Evolutionary conservation across 345 rosid species (phyloP).

Genomic region (Arabidopsis arenosa): DNA sequence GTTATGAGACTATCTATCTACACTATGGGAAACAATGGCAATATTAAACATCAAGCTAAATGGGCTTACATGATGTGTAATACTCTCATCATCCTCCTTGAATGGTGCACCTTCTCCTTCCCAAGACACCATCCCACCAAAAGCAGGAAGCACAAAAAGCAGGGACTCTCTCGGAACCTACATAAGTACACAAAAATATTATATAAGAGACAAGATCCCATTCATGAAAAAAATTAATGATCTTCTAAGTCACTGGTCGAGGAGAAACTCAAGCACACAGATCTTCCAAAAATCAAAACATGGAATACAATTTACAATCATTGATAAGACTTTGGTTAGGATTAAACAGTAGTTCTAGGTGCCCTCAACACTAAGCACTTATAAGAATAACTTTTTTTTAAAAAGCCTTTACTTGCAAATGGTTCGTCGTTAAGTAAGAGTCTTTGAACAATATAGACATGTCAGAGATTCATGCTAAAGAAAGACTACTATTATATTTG

Average conservation of each 20-base stretch:
- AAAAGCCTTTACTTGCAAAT: background rate
- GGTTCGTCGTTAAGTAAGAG: background rate
- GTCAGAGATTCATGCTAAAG: slow-evolving; percentile 1
- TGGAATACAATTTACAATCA: background rate
- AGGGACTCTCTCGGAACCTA: slow-evolving; percentile 96
- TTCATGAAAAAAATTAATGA: background rate
- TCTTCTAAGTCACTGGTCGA: background rate
- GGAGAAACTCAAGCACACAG: background rate
- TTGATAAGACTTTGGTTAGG: background rate
- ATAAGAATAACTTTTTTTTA: background rate
- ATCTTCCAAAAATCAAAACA: background rate
- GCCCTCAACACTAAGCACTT: background rate
- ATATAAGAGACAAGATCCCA: background rate
- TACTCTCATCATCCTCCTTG: slow-evolving; percentile 74
- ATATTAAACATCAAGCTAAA: slow-evolving; percentile 14
- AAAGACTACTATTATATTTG: slow-evolving; percentile 6
- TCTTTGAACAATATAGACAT: background rate
- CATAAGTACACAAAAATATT: slow-evolving; percentile 15
- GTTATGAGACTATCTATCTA: background rate
- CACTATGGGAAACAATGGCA: background rate
- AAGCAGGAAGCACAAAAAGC: slow-evolving; percentile 89
- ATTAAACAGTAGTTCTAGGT: background rate
- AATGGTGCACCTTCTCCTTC: slow-evolving; percentile 95
- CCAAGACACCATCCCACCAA: slow-evolving; percentile 96
- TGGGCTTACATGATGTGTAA: slow-evolving; percentile 83